These are phyloP conservation scores for Daldinia childiae DNA, from an alignment of 495 filamentous ascomycete genomes.

Conservation along the genomic window DNA sequence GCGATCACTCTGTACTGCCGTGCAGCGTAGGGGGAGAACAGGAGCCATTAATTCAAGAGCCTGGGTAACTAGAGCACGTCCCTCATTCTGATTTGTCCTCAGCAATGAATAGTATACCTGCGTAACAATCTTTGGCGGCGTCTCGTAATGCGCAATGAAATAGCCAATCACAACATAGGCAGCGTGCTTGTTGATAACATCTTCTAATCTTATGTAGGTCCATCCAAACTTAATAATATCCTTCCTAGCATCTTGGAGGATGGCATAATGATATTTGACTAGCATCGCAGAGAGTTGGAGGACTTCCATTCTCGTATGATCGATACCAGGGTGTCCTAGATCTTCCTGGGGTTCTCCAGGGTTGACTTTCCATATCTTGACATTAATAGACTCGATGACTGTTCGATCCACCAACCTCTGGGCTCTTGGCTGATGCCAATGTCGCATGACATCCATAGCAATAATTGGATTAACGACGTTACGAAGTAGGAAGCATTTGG, in stretches of 20 bases:
- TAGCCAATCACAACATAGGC: constrained; percentile 97
- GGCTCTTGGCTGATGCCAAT: constrained; percentile 66
- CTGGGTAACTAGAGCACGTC: constrained; percentile 89
- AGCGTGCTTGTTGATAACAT: constrained; percentile 98
- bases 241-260: constrained; percentile 89
- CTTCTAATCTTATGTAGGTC: constrained; percentile 97
- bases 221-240: constrained; percentile 99
- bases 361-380: constrained; percentile 93
- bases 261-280: constrained; percentile 88
- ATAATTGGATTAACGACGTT: constrained; percentile 95
- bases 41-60: constrained; percentile 94
- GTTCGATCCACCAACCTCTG: constrained; percentile 85
- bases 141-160: constrained; percentile 97
- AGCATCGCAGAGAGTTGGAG: constrained; percentile 93
- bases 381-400: constrained; percentile 90
- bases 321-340: constrained; percentile 82
- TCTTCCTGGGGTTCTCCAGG: constrained; percentile 86
- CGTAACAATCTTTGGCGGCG: constrained; percentile 91
- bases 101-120: constrained; percentile 93
- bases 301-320: constrained; percentile 95
- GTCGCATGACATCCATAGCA: constrained; percentile 91
- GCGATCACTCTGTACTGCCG: constrained; percentile 42
- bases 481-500: constrained; percentile 91
- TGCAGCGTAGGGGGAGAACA: constrained; percentile 81
- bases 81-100: constrained; percentile 94